Evolutionary conservation across 106 monocot species (phyloP).

Genomic region (Vanilla planifolia): DNA sequence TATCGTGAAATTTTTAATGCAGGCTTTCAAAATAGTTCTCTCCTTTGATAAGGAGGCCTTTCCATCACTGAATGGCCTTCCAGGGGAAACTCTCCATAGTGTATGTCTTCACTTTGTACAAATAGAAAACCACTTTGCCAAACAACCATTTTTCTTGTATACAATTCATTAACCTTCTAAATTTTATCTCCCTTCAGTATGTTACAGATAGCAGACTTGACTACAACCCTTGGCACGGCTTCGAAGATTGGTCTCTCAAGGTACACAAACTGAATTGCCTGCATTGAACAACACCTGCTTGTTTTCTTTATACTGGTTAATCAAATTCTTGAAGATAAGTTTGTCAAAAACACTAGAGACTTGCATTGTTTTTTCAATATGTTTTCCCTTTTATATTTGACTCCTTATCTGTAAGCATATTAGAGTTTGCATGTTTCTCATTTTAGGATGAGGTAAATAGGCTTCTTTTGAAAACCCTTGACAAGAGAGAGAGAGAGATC

Average conservation of each 20-base stretch:
- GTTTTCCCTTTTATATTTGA: not conserved
- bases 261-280: slow-evolving; percentile 21
- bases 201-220: slow-evolving; percentile 72
- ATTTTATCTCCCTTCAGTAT: slow-evolving; percentile 41
- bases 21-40: slow-evolving; percentile 76
- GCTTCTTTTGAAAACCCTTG: slow-evolving; percentile 52
- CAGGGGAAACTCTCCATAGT: slow-evolving; percentile 81
- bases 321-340: not conserved
- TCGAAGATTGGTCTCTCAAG: slow-evolving; percentile 80
- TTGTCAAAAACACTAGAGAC: too few species aligned
- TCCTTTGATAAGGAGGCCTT: slow-evolving; percentile 89
- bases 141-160: not conserved
- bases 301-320: not conserved
- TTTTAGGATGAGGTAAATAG: slow-evolving; percentile 80
- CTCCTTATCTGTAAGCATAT: not conserved
- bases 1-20: slow-evolving; percentile 9
- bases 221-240: slow-evolving; percentile 90
- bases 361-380: not conserved
- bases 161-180: not conserved
- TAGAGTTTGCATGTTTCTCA: not conserved
- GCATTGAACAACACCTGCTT: not conserved
- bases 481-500: slow-evolving; percentile 74
- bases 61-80: slow-evolving; percentile 71
- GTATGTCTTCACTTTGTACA: slow-evolving; percentile 31
- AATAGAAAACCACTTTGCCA: not conserved